Evolutionary conservation across 768 basidiomycete species (phyloP).

Genomic region (Auriscalpium orientale): DNA sequence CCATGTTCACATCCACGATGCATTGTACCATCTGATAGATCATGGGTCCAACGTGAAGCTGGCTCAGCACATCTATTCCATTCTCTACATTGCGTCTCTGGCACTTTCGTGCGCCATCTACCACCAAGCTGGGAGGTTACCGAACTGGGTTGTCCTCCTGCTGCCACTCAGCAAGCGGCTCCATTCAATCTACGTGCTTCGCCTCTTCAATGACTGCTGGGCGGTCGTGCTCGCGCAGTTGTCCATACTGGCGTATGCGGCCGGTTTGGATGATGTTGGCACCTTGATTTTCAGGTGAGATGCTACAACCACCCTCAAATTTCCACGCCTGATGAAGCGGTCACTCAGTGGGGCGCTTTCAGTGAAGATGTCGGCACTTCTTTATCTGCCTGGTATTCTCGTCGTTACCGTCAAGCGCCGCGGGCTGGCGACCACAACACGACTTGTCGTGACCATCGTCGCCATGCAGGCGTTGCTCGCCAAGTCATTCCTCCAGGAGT

Average conservation of each 20-base stretch:
- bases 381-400: conserved; percentile 85
- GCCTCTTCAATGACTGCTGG: conserved; percentile 97
- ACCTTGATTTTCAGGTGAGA: conserved; percentile 68
- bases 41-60: conserved; percentile 49
- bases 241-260: conserved; percentile 59
- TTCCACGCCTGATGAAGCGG: conserved; percentile 7
- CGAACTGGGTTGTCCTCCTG: conserved; percentile 66
- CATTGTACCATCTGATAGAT: conserved; percentile 58
- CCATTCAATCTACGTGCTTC: conserved; percentile 86
- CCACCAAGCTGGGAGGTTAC: conserved; percentile 44
- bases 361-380: conserved; percentile 89
- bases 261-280: conserved; percentile 51
- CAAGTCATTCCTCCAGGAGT: conserved; percentile 56
- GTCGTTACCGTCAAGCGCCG: conserved; percentile 72
- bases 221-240: conserved; percentile 57
- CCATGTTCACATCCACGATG: conserved; percentile 75
- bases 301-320: neutral
- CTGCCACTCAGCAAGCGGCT: conserved; percentile 86
- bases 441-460: conserved; percentile 39
- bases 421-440: conserved; percentile 47
- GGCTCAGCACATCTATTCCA: conserved; percentile 75
- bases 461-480: conserved; percentile 57
- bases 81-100: conserved; percentile 64
- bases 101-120: conserved; percentile 65
- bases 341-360: conserved; percentile 65